Conservation (phyloP, 495 filamentous ascomycete genomes). For the Corynascus novoguineensis region DNA sequence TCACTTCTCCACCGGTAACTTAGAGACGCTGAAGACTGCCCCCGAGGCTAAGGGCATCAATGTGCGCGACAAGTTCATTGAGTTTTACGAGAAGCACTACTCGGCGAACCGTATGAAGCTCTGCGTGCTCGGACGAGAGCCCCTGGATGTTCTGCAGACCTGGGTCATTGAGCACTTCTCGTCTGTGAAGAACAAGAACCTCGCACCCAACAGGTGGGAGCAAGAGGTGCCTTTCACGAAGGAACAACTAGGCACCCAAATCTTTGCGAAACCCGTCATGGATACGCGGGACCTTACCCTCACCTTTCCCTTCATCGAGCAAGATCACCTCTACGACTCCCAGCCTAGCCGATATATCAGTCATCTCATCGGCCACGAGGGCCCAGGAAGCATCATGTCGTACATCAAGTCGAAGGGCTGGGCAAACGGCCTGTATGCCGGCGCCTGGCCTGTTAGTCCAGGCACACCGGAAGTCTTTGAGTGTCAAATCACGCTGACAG, state of each 20-base stretch:
- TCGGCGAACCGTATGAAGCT: conserved; percentile 97
- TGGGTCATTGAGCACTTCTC: conserved; percentile 90
- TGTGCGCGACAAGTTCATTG: conserved; percentile 88
- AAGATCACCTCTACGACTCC: conserved; percentile 73
- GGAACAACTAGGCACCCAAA: conserved; percentile 67
- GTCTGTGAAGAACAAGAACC: conserved; percentile 75
- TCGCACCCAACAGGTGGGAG: conserved; percentile 78
- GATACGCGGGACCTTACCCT: conserved; percentile 80
- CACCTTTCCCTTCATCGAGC: conserved; percentile 83
- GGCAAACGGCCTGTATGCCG: conserved; percentile 83
- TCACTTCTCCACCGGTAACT: conserved; percentile 93
- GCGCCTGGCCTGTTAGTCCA: conserved; percentile 68
- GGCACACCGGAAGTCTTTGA: conserved; percentile 77
- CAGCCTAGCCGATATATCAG: conserved; percentile 88
- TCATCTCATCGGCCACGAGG: conserved; percentile 94
- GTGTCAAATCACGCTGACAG: conserved; percentile 72
- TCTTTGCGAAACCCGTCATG: conserved; percentile 96
- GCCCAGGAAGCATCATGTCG: conserved; percentile 90
- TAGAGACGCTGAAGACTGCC: conserved; percentile 79
- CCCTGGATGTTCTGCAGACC: conserved; percentile 77
- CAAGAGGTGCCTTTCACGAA: conserved; percentile 61
- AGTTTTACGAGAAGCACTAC: conserved; percentile 85
- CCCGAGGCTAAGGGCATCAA: conserved; percentile 79
- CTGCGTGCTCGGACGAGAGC: conserved; percentile 81
- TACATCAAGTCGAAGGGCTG: conserved; percentile 94